Percentiles rank a stretch among this genome's conserved stretches.
These are phyloP conservation scores for Dalechampia spathulata DNA, from an alignment of 441 rosid genomes.

Conservation along the genomic window DNA sequence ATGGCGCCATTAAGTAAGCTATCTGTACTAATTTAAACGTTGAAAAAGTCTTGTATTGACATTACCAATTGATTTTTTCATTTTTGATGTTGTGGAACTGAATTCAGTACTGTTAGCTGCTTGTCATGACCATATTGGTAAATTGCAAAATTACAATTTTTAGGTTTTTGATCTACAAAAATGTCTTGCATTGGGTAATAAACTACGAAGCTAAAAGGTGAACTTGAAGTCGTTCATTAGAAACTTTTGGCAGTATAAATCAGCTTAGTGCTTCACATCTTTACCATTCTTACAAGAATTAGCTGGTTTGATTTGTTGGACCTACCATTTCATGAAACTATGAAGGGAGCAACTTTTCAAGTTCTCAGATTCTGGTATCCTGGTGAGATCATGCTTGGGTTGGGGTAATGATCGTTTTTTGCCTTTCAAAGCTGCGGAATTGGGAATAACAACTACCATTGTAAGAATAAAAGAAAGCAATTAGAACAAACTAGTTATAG, in stretches of 20 bases:
- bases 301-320: neutral
- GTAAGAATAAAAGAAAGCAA: too few species aligned
- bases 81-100: neutral
- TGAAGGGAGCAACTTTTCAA: neutral
- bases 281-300: too few species aligned
- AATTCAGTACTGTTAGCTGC: neutral
- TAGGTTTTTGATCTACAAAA: neutral
- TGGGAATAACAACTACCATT: too few species aligned
- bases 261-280: too few species aligned
- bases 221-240: neutral
- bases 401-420: too few species aligned
- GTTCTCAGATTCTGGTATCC: neutral
- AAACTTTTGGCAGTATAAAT: neutral
- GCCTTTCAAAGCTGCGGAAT: too few species aligned
- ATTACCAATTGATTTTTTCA: neutral
- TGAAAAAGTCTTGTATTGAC: neutral
- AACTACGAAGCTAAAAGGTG: neutral
- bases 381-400: too few species aligned
- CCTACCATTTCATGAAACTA: neutral
- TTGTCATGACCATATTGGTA: neutral
- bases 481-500: too few species aligned
- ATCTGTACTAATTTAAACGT: conserved; percentile 1
- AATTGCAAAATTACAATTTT: too few species aligned
- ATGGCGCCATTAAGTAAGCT: conserved; percentile 93
- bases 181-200: neutral